These are phyloP conservation scores for Backusella tuberculispora DNA, from an alignment of 192 early-diverging fungal species.

Conservation along the genomic window DNA sequence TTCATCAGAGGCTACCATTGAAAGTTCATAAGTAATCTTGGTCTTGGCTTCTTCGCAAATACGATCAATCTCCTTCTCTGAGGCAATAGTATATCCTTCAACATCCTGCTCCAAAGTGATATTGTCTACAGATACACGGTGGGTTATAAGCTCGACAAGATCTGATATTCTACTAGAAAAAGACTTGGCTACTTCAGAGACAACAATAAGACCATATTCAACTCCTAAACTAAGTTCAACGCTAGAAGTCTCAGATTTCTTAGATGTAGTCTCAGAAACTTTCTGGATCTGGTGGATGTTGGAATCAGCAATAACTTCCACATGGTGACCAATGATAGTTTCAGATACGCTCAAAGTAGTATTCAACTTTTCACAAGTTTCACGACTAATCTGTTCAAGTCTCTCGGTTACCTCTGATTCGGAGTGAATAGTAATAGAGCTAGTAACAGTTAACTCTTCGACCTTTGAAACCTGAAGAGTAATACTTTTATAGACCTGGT, in stretches of 20 bases:
- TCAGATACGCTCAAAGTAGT: background rate
- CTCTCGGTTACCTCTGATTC: background rate
- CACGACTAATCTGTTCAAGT: background rate
- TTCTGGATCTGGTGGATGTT: too few relatives aligned
- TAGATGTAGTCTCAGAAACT: background rate
- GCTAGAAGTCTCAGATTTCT: background rate
- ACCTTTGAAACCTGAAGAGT: background rate
- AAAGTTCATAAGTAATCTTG: background rate
- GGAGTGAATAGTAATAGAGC: background rate
- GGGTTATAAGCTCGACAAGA: background rate
- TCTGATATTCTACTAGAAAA: background rate
- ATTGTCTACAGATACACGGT: background rate
- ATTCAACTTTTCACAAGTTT: background rate
- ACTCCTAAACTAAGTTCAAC: background rate
- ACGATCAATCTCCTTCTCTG: background rate
- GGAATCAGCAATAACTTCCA: constrained; percentile 18
- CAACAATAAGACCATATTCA: constrained; percentile 4
- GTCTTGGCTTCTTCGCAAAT: constrained; percentile 16
- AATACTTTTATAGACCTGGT: background rate
- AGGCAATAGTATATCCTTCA: background rate
- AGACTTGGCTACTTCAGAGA: background rate
- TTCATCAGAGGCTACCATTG: background rate
- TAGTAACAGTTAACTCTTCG: background rate
- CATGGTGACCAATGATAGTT: constrained; percentile 4
- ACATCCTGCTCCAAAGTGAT: background rate